Conservation (phyloP, 768 basidiomycete genomes). For the Trametopsis cervina region DNA sequence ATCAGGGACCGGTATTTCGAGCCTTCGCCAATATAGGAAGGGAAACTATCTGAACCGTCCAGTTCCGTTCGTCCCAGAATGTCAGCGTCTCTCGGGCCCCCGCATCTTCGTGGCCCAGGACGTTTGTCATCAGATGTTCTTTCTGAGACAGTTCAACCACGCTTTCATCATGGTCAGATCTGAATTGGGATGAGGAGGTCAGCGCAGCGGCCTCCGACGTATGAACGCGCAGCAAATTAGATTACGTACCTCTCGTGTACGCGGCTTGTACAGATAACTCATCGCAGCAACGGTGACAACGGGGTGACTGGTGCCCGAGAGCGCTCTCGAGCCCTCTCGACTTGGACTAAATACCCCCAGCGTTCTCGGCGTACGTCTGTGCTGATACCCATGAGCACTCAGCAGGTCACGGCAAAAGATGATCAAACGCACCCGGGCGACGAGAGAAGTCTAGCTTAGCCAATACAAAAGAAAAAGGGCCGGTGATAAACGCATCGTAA, state of each 20-base stretch:
- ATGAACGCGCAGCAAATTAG: background rate
- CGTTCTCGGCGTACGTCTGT: no score
- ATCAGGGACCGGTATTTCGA: constrained; percentile 8
- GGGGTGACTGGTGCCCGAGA: background rate
- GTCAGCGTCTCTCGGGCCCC: background rate
- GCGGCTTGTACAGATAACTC: background rate
- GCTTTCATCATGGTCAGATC: background rate
- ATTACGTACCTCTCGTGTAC: constrained; percentile 1
- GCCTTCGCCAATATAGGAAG: constrained; percentile 3
- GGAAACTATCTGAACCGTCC: constrained; percentile 2
- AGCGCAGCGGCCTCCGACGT: background rate
- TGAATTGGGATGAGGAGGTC: background rate
- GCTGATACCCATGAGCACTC: no score
- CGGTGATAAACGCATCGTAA: background rate
- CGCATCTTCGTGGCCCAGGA: background rate
- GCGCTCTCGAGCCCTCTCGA: constrained; percentile 8
- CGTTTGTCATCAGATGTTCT: background rate
- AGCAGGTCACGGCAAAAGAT: no score
- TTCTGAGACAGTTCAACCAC: background rate
- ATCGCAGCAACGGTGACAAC: background rate
- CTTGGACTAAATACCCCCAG: background rate
- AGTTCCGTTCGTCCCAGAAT: background rate
- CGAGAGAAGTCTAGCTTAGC: background rate
- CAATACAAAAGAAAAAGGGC: background rate
- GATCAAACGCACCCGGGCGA: background rate